phyloP scores from a whole-genome alignment of 805 yeast genomes.

The Teunomyces tritomae region DNA sequence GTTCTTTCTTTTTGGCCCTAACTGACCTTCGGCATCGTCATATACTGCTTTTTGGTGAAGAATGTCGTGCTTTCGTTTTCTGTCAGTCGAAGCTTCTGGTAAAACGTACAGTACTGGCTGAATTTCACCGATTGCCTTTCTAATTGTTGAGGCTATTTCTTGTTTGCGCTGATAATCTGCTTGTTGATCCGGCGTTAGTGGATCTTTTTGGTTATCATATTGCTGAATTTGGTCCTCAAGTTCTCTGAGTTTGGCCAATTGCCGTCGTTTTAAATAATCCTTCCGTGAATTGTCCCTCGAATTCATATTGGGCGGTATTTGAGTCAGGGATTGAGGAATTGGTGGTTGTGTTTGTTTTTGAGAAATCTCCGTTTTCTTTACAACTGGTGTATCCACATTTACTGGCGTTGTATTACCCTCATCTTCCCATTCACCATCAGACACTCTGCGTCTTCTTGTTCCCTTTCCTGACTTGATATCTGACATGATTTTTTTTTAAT shows the following conservation, averaged over 20 bases:
- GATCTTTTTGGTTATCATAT: constrained; percentile 3
- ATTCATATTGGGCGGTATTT: not conserved
- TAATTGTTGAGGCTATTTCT: constrained; percentile 15
- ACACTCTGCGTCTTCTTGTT: constrained; percentile 7
- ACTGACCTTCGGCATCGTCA: constrained; percentile 15
- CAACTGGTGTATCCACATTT: too few species aligned
- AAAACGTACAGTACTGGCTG: constrained; percentile 3
- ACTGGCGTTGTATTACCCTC: not conserved
- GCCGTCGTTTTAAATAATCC: constrained; percentile 20
- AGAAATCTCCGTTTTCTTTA: too few species aligned
- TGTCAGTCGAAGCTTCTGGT: constrained; percentile 19
- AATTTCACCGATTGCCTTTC: constrained; percentile 5
- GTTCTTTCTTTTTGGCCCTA: constrained; percentile 13
- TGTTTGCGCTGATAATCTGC: constrained; percentile 18
- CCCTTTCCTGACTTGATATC: constrained; percentile 7
- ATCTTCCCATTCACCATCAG: constrained; percentile 8
- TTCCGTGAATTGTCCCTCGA: constrained; percentile 15
- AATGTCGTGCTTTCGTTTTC: constrained; percentile 50
- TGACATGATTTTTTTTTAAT: not conserved
- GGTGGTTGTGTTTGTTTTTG: not conserved
- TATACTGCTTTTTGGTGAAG: constrained; percentile 38
- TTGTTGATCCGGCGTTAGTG: constrained; percentile 7
- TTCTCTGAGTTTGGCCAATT: constrained; percentile 15
- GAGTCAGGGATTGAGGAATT: too few species aligned
- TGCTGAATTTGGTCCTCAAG: constrained; percentile 11